Evolutionary conservation across 352 stramenopile genomes (phyloP).

Genomic region (Phytopythium mirpurense): DNA sequence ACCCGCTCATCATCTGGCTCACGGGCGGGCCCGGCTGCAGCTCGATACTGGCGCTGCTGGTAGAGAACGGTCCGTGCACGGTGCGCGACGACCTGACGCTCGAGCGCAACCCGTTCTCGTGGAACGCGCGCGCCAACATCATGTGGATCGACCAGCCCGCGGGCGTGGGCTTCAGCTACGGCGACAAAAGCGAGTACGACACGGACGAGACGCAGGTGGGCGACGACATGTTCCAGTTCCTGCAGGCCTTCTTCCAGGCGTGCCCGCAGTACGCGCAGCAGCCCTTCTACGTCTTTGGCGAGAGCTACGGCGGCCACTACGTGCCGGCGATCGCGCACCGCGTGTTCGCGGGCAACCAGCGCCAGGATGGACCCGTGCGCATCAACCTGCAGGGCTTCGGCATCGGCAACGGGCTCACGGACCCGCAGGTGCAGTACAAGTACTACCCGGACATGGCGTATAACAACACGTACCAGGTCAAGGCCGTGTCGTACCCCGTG

Average conservation of each 20-base stretch:
- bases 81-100: constrained; percentile 90
- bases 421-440: constrained; percentile 89
- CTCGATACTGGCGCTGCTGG: constrained; percentile 90
- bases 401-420: constrained; percentile 96
- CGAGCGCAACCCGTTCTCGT: constrained; percentile 87
- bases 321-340: constrained; percentile 77
- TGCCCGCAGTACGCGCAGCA: constrained; percentile 89
- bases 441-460: constrained; percentile 87
- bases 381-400: constrained; percentile 93
- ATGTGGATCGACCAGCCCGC: constrained; percentile 97
- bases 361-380: constrained; percentile 34
- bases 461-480: constrained; percentile 86
- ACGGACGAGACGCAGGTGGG: constrained; percentile 90
- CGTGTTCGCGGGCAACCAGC: constrained; percentile 74
- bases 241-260: constrained; percentile 91
- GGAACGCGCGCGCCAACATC: constrained; percentile 93
- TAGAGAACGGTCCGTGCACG: constrained; percentile 95
- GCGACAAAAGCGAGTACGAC: constrained; percentile 83
- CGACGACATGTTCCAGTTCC: constrained; percentile 95
- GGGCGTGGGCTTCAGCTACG: constrained; percentile 93
- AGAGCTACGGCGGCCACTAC: constrained; percentile 94
- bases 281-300: constrained; percentile 92
- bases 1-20: constrained; percentile 96
- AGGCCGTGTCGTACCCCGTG: constrained; percentile 50
- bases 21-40: constrained; percentile 95